phyloP scores from a whole-genome alignment of 1,139 yeast species.

The Trichomonascaceae sp. region DNA sequence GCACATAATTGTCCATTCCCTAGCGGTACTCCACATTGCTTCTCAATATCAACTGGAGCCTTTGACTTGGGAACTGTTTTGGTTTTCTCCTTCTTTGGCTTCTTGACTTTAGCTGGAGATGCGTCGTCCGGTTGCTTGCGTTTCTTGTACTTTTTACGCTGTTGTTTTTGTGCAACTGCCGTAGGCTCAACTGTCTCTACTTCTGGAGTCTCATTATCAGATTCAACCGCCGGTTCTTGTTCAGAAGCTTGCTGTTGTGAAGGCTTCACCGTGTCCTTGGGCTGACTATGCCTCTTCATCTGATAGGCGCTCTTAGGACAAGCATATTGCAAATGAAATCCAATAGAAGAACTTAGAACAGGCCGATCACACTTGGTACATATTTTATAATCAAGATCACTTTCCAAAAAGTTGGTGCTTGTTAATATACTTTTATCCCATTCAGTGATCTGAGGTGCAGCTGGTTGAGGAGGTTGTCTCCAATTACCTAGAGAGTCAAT shows the following conservation, averaged over 20 bases:
- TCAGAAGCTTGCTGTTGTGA: background rate
- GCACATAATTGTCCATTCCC: constrained; percentile 95
- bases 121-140: constrained; percentile 3
- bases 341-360: constrained; percentile 22
- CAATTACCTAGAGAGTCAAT: background rate
- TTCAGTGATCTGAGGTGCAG: constrained; percentile 17
- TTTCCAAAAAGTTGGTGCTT: constrained; percentile 25
- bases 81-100: constrained; percentile 17
- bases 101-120: constrained; percentile 31
- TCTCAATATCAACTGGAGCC: constrained; percentile 90
- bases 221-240: constrained; percentile 4
- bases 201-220: constrained; percentile 8
- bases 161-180: constrained; percentile 6
- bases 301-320: constrained; percentile 6
- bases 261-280: background rate
- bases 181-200: constrained; percentile 2
- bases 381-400: constrained; percentile 26
- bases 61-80: constrained; percentile 66
- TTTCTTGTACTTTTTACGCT: constrained; percentile 11
- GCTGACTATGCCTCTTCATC: constrained; percentile 1
- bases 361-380: constrained; percentile 33
- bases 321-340: constrained; percentile 18
- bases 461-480: constrained; percentile 4
- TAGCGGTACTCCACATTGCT: constrained; percentile 91
- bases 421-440: constrained; percentile 27